A percentile compares a stretch with the other conserved stretches of the same genome.
These are phyloP conservation scores for Chloromonas sp. DNA, from an alignment of 163 green algal species.

Conservation along the genomic window DNA sequence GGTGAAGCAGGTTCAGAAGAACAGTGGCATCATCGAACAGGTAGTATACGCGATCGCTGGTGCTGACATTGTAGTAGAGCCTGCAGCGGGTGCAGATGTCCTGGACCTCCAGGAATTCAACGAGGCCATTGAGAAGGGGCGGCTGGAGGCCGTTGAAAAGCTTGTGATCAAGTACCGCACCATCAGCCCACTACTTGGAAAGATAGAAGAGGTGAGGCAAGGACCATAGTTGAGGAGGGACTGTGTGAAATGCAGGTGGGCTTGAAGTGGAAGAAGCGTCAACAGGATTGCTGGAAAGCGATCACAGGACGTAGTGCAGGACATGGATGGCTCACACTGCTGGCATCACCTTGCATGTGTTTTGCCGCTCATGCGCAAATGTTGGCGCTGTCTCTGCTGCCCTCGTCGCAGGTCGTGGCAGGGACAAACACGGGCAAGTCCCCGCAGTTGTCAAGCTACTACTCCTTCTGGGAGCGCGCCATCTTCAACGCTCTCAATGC, in stretches of 20 bases:
- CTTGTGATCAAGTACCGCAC: conserved; percentile 76
- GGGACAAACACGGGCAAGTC: conserved; percentile 79
- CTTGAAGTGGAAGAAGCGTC: too few species aligned
- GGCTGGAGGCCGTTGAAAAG: conserved; percentile 58
- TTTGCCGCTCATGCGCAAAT: too few species aligned
- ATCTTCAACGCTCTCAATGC: conserved; percentile 79
- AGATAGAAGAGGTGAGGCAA: conserved; percentile 49
- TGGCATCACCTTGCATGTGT: too few species aligned
- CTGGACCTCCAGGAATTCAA: conserved; percentile 78
- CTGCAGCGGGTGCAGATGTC: conserved; percentile 28
- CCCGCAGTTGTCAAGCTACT: conserved; percentile 69
- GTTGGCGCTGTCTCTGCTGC: too few species aligned
- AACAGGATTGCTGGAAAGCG: too few species aligned
- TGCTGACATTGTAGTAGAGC: conserved; percentile 23
- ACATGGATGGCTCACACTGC: too few species aligned
- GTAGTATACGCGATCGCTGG: conserved; percentile 55
- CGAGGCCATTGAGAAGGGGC: conserved; percentile 67
- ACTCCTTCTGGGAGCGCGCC: conserved; percentile 78
- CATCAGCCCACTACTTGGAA: conserved; percentile 72
- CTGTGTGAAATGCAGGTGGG: too few species aligned
- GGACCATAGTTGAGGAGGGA: too few species aligned
- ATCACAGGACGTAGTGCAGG: too few species aligned
- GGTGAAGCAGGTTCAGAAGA: conserved; percentile 71
- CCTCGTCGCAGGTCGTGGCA: conserved; percentile 59
- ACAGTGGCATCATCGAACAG: conserved; percentile 66